phyloP scores from a whole-genome alignment of 75 land plant genomes.

The Cupressus sempervirens region DNA sequence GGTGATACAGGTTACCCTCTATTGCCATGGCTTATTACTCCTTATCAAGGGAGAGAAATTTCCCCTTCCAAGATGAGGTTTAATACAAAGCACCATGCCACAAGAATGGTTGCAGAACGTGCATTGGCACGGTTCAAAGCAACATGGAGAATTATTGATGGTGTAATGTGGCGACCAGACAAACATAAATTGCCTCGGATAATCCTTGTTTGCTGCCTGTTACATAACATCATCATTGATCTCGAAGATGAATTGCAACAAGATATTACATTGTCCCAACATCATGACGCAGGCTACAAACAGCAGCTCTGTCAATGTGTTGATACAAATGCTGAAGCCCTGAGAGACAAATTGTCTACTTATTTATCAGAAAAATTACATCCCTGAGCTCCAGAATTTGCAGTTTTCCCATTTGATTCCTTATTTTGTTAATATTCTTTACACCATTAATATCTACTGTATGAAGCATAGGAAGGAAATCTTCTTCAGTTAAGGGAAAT shows the following conservation, averaged over 20 bases:
- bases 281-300: constrained; percentile 74
- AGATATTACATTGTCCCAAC: constrained; percentile 55
- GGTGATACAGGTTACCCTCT: constrained; percentile 75
- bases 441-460: background rate
- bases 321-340: background rate
- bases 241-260: constrained; percentile 49
- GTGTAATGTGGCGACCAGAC: constrained; percentile 91
- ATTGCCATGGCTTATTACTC: constrained; percentile 89
- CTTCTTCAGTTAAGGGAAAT: background rate
- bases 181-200: constrained; percentile 79
- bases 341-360: constrained; percentile 3
- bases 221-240: constrained; percentile 92
- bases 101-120: constrained; percentile 37
- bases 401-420: background rate
- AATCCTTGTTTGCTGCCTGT: constrained; percentile 79
- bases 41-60: constrained; percentile 42
- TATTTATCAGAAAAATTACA: background rate
- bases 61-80: constrained; percentile 25
- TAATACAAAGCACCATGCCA: constrained; percentile 42
- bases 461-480: background rate
- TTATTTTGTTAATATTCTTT: background rate
- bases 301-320: constrained; percentile 33
- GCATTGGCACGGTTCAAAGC: constrained; percentile 74
- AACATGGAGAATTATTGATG: constrained; percentile 77
- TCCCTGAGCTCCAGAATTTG: background rate